Conservation (phyloP, 257 asterid species). For the Plantago ovata region DNA sequence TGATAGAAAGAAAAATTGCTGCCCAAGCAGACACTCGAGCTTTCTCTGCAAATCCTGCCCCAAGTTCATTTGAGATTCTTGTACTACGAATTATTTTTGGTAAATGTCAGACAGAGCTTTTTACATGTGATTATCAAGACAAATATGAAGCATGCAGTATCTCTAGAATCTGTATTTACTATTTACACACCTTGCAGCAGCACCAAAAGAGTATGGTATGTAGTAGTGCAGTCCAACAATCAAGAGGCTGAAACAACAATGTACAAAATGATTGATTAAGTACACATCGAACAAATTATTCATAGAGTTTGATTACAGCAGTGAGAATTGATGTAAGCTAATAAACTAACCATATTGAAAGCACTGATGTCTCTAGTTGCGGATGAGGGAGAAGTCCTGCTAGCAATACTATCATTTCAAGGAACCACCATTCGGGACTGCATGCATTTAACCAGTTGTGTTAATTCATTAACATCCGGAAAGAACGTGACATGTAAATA, state of each 20-base stretch:
- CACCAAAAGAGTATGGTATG: constrained; percentile 55
- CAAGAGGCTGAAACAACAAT: constrained; percentile 39
- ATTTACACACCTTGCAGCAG: constrained; percentile 51
- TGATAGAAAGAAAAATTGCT: constrained; percentile 29
- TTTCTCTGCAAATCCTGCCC: constrained; percentile 44
- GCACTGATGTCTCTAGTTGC: constrained; percentile 53
- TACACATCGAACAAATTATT: no score
- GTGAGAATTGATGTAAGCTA: background rate
- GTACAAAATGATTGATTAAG: background rate
- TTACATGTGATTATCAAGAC: background rate
- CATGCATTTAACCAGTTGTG: constrained; percentile 14
- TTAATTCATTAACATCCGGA: no score
- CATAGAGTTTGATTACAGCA: background rate
- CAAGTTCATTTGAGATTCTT: constrained; percentile 54
- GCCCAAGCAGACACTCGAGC: constrained; percentile 44
- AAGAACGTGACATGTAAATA: no score
- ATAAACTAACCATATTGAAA: constrained; percentile 42
- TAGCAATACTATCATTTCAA: constrained; percentile 44
- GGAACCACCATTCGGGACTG: constrained; percentile 60
- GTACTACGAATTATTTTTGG: constrained; percentile 26
- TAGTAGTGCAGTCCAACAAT: constrained; percentile 46
- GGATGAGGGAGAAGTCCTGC: constrained; percentile 61
- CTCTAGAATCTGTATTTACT: no score
- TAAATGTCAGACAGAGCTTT: no score
- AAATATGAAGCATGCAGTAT: background rate